Evolutionary conservation across 1,284 basidiomycete species (phyloP).

Genomic region (Gymnopus androsaceus): DNA sequence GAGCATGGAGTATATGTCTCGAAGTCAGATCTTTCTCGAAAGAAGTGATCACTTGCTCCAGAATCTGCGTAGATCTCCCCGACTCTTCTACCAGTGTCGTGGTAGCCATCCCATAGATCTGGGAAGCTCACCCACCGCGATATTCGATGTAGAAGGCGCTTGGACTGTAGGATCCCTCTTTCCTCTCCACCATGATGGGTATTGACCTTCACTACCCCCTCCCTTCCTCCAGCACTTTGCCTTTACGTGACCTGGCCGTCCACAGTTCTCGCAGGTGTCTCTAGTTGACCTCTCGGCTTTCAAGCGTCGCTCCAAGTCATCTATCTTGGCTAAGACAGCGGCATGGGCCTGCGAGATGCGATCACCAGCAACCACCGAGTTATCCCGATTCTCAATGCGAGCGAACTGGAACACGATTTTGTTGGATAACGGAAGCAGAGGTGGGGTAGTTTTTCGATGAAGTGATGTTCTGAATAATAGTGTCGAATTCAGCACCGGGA

Average conservation of each 20-base stretch:
- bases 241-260: neutral
- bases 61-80: neutral
- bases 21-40: neutral
- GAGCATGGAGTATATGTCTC: neutral
- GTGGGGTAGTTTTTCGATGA: too few species aligned
- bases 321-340: neutral
- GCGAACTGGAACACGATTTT: too few species aligned
- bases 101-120: neutral
- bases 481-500: neutral
- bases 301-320: neutral
- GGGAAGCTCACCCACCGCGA: neutral
- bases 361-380: too few species aligned
- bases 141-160: neutral
- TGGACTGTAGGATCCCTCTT: neutral
- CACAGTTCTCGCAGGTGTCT: neutral
- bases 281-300: neutral
- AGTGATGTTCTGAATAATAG: constrained; percentile 11
- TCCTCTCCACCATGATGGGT: constrained; percentile 10
- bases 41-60: constrained; percentile 8
- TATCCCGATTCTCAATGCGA: too few species aligned
- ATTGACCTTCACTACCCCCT: constrained; percentile 10
- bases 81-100: neutral
- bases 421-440: too few species aligned
- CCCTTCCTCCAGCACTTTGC: constrained; percentile 7
- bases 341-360: neutral